phyloP scores from a whole-genome alignment of 1,284 basidiomycete species.

The Cutaneotrichosporon sp. region DNA sequence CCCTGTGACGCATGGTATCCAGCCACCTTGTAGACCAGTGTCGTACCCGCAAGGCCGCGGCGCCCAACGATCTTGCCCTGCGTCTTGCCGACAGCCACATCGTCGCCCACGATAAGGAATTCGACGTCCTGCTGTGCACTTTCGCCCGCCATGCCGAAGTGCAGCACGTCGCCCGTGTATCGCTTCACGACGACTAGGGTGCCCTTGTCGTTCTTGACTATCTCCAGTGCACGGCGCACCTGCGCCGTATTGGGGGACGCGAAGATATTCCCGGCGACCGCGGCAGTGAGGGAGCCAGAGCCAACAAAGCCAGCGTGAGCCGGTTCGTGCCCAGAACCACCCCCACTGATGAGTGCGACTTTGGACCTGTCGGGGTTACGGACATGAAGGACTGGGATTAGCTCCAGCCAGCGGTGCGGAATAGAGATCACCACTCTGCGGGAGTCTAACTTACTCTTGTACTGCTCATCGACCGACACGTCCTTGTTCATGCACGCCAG shows the following conservation, averaged over 20 bases:
- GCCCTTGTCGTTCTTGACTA: conserved; percentile 71
- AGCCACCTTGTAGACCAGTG: conserved; percentile 87
- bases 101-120: conserved; percentile 84
- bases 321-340: conserved; percentile 87
- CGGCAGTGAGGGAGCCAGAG: conserved; percentile 72
- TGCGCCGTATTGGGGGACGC: conserved; percentile 81
- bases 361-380: conserved; percentile 57
- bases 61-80: conserved; percentile 50
- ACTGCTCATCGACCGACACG: conserved; percentile 58
- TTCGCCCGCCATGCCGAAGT: conserved; percentile 88
- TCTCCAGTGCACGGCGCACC: conserved; percentile 70
- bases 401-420: neutral
- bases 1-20: conserved; percentile 73
- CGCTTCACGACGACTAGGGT: conserved; percentile 82
- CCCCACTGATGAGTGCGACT: conserved; percentile 80
- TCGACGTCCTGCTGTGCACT: conserved; percentile 66
- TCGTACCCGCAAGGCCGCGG: conserved; percentile 75
- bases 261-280: conserved; percentile 81
- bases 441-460: conserved; percentile 12
- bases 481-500: conserved; percentile 63
- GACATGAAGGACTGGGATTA: conserved; percentile 53
- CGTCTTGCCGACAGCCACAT: conserved; percentile 73
- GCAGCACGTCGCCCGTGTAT: conserved; percentile 78
- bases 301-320: conserved; percentile 74
- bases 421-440: neutral